Conservation (phyloP, 768 basidiomycete genomes). For the Lentinula lateritia region DNA sequence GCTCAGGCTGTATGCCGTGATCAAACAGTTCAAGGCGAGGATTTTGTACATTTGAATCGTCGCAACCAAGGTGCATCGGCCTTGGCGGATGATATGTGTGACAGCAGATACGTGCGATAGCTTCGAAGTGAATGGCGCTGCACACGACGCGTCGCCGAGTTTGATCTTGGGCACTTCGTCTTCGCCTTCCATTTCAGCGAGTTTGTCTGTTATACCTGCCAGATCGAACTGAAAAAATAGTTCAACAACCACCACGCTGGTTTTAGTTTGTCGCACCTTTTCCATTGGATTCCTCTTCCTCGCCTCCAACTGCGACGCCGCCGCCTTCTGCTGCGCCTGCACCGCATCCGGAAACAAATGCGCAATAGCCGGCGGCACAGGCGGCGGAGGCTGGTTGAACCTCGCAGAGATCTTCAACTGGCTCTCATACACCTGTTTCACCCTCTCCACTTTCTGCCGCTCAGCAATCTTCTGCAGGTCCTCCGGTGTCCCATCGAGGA, state of each 20-base stretch:
- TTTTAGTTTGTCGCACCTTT: constrained; percentile 45
- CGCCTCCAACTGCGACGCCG: constrained; percentile 55
- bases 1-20: constrained; percentile 96
- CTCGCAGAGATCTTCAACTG: constrained; percentile 86
- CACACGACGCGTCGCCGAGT: constrained; percentile 98
- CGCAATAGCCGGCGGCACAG: constrained; percentile 84
- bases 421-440: constrained; percentile 97
- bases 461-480: constrained; percentile 94
- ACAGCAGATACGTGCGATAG: constrained; percentile 96
- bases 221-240: constrained; percentile 59
- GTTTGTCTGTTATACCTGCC: constrained; percentile 70
- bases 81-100: constrained; percentile 96
- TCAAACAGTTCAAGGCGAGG: constrained; percentile 92
- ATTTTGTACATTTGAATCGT: constrained; percentile 99
- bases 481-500: constrained; percentile 86
- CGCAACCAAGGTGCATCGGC: constrained; percentile 96
- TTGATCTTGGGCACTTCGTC: constrained; percentile 97
- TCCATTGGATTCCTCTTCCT: constrained; percentile 85
- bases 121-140: constrained; percentile 98
- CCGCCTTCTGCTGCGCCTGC: constrained; percentile 79
- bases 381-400: constrained; percentile 92
- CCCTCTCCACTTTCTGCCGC: constrained; percentile 79
- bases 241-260: constrained; percentile 27
- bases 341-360: constrained; percentile 89
- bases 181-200: constrained; percentile 93